Base-by-base conservation (phyloP, 2,329 filamentous ascomycete species). In the Exophiala sp. region DNA sequence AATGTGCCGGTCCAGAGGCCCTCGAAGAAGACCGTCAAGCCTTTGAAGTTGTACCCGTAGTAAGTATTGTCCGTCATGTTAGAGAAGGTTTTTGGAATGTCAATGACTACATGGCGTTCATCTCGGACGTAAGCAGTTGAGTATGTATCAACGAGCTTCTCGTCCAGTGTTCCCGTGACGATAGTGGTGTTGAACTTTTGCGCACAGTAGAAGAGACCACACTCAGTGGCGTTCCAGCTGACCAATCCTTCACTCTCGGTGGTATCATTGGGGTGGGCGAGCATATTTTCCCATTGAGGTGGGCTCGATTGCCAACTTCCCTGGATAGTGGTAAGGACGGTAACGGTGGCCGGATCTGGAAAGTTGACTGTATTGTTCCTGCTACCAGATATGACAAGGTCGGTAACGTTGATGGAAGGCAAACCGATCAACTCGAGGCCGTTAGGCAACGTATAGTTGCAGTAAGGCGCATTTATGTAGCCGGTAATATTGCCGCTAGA, bases 31-130 rank as follows among this genome's bases (percentile, higher is more conserved):
- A 34, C 24, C 9, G 29, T 24, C 24, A 35, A 34, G 14, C 12
- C 14, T 14, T 29, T 14, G 21, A 50, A 18, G 38, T 35, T 42
- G 36, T 40, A 29, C 7, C 33, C 43, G 29, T 18, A 34, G 24
- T 42, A 50, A 16, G 43, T 5, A 10, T 24, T 29, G 21, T 20
- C 36, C 4, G 47, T 42, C 6, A 20, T 21, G 38, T 50, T 43
- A 16, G 47, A 66, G 5, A 66, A 66, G 6, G 38, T 42, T 18
- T 14, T 12, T 10, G 38, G 47, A 10, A 36, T 36, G 8, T 50
- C 47, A 8, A 50, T 36, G 8, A 16, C 36, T 18, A 18, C 16
- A 3, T 18, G 16, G 16, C 16, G 16, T 18, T 18, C 16, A 18
- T 18, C 16, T 18, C 16, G 16, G 16, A 18, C 16, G 16, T 18